phyloP scores from a whole-genome alignment of 176 grass and related monocot genomes.

The Hyparrhenia diplandra region DNA sequence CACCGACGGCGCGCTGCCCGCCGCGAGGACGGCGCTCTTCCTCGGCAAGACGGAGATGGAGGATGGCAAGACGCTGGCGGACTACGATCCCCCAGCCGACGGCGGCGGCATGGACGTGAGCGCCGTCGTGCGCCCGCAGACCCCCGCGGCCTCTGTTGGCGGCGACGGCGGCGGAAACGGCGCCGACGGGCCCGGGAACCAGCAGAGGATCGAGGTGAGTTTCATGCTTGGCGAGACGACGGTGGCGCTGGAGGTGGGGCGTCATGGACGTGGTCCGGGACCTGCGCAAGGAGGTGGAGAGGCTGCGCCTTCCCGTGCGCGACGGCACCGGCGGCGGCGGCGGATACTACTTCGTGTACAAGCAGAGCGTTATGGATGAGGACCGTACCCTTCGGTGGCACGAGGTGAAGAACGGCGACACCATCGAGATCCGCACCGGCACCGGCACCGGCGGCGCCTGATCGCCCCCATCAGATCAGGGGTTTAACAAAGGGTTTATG shows the following conservation, averaged over 20 bases:
- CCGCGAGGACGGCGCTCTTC: conserved; percentile 24
- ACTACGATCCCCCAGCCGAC: conserved; percentile 6
- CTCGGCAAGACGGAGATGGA: conserved; percentile 47
- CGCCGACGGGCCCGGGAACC: background rate
- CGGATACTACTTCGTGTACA: conserved; percentile 55
- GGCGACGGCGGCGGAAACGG: background rate
- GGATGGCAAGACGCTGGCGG: conserved; percentile 16
- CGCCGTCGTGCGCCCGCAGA: conserved; percentile 1
- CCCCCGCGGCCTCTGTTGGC: background rate
- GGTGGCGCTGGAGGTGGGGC: conserved; percentile 40
- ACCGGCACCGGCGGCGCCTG: conserved; percentile 33
- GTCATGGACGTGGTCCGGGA: conserved; percentile 19
- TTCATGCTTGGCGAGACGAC: conserved; percentile 20
- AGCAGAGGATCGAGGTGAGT: conserved; percentile 35
- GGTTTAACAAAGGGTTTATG: background rate
- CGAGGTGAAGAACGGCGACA: conserved; percentile 48
- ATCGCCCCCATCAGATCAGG: background rate
- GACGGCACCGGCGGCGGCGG: background rate
- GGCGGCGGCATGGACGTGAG: conserved; percentile 21
- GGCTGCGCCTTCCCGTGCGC: background rate
- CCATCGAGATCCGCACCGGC: conserved; percentile 40
- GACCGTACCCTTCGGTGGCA: conserved; percentile 60
- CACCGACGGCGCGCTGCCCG: no score
- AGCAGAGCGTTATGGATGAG: conserved; percentile 63
- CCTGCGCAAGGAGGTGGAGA: conserved; percentile 36